Conservation (phyloP, 139 green algal genomes). For the Trebouxia sp. region DNA sequence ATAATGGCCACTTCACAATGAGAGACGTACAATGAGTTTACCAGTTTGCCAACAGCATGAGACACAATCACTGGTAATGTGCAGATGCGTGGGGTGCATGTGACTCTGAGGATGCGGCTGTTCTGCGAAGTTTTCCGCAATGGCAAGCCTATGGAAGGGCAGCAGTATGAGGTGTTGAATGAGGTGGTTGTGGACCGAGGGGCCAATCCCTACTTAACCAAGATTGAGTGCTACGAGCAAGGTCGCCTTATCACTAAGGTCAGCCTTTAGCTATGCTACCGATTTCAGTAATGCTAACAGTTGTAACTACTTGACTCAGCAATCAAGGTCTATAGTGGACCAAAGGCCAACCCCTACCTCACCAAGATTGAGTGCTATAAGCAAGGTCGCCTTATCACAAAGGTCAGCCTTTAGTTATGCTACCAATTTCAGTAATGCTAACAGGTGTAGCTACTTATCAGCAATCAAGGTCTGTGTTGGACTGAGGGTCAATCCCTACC, state of each 20-base stretch:
- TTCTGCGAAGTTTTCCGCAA: conserved; percentile 75
- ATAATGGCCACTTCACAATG: no score
- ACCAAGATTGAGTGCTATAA: conserved; percentile 94
- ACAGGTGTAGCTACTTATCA: not conserved
- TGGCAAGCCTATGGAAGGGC: not conserved
- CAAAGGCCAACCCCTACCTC: conserved; percentile 80
- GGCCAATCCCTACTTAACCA: conserved; percentile 85
- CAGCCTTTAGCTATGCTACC: no score
- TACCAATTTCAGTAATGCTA: no score
- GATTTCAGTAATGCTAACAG: no score
- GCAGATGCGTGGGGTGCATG: conserved; percentile 79
- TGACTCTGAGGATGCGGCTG: conserved; percentile 97
- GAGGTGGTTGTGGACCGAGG: conserved; percentile 95
- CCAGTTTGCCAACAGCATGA: no score
- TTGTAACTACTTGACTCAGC: not conserved
- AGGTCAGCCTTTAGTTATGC: no score
- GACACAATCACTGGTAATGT: not conserved
- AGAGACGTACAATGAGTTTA: no score
- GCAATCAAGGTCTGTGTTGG: not conserved
- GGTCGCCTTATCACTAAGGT: conserved; percentile 85
- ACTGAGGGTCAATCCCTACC: conserved; percentile 70
- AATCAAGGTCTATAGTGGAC: not conserved
- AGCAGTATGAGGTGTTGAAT: conserved; percentile 84
- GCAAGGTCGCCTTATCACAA: conserved; percentile 79
- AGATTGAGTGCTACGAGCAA: conserved; percentile 90